phyloP scores from a whole-genome alignment of 306 rosid species.

The Lablab purpureus region DNA sequence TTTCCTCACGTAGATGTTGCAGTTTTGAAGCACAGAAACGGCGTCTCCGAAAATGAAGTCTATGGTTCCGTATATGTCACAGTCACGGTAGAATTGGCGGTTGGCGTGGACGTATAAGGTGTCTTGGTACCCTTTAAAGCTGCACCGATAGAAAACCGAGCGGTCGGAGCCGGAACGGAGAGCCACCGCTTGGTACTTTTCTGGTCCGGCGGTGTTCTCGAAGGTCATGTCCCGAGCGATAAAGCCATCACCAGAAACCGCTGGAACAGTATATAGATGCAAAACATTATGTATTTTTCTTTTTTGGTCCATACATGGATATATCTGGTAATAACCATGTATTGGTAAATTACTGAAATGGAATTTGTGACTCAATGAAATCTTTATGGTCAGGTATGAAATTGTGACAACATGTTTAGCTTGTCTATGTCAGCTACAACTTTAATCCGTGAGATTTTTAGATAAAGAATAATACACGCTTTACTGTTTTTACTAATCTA shows the following conservation, averaged over 20 bases:
- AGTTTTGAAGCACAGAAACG: conserved; percentile 61
- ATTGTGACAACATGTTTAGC: no score
- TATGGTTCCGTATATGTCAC: conserved; percentile 74
- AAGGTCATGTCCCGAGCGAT: conserved; percentile 80
- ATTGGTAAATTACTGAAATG: not conserved
- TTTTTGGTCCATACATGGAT: no score
- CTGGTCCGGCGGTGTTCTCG: conserved; percentile 88
- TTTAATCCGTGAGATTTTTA: not conserved
- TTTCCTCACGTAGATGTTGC: conserved; percentile 65
- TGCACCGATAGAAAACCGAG: conserved; percentile 74
- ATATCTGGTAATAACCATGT: no score
- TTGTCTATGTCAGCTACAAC: not conserved
- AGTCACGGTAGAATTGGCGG: conserved; percentile 91
- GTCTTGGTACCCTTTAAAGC: conserved; percentile 87
- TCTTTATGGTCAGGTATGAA: no score
- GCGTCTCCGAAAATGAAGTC: conserved; percentile 86
- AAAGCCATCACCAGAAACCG: conserved; percentile 72
- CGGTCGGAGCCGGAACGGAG: conserved; percentile 70
- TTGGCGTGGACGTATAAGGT: conserved; percentile 69
- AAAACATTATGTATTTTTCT: no score
- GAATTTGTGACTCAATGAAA: no score
- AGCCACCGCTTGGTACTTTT: conserved; percentile 80
- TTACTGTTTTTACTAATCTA: not conserved
- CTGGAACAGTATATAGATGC: no score
- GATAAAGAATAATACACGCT: no score